A percentile compares a stretch with the other conserved stretches of the same genome.
Conservation (phyloP, 768 basidiomycete genomes). For the Leucocoprinus birnbaumii region DNA sequence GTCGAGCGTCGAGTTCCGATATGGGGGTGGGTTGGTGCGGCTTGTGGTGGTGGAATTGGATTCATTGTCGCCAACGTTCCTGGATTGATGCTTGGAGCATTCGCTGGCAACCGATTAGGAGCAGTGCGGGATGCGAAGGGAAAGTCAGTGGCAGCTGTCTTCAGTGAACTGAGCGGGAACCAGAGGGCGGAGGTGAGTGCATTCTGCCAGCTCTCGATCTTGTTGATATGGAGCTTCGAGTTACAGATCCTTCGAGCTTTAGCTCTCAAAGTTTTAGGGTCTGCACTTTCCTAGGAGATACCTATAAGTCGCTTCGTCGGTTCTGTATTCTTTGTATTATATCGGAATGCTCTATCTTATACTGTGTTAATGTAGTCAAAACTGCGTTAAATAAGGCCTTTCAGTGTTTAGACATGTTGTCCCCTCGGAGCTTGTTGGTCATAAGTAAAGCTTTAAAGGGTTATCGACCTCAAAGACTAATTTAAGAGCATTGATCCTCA, state of each 20-base stretch:
- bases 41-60: constrained; percentile 66
- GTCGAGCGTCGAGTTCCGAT: constrained; percentile 66
- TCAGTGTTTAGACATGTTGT: too few species aligned
- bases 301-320: too few species aligned
- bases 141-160: constrained; percentile 89
- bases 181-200: constrained; percentile 86
- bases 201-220: not conserved
- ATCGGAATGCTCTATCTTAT: too few species aligned
- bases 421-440: too few species aligned
- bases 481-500: too few species aligned
- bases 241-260: constrained; percentile 74
- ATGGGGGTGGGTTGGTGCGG: constrained; percentile 77
- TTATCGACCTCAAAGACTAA: too few species aligned
- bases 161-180: constrained; percentile 65
- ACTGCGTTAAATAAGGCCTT: too few species aligned
- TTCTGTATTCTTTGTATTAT: too few species aligned
- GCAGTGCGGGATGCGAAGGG: constrained; percentile 93
- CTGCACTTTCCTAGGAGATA: constrained; percentile 31
- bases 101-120: constrained; percentile 88
- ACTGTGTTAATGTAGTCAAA: too few species aligned
- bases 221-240: not conserved
- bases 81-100: constrained; percentile 81
- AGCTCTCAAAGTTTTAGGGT: constrained; percentile 80
- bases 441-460: too few species aligned
- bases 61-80: constrained; percentile 77